Evolutionary conservation across 129 eudicot species (phyloP).

Genomic region (Escallonia rubra): DNA sequence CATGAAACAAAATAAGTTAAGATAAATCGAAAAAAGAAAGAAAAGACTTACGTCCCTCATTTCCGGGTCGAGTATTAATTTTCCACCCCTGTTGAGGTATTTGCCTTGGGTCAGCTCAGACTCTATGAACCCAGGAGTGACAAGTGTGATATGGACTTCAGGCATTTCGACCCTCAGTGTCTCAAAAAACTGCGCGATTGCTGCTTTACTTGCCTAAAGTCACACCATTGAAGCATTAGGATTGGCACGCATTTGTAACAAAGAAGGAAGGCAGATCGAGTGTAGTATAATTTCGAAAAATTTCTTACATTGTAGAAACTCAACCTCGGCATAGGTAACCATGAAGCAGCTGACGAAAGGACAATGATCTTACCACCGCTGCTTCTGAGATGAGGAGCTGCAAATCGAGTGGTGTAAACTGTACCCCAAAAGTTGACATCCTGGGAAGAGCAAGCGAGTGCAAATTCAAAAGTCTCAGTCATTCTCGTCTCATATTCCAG

Average conservation of each 20-base stretch:
- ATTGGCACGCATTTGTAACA: background rate
- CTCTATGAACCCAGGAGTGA: conserved; percentile 36
- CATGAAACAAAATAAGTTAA: background rate
- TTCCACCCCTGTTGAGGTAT: conserved; percentile 19
- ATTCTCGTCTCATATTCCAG: too few relatives aligned
- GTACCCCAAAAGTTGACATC: conserved; percentile 72
- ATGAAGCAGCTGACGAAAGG: conserved; percentile 46
- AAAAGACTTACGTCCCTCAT: background rate
- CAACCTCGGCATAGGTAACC: conserved; percentile 60
- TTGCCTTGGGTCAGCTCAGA: conserved; percentile 44
- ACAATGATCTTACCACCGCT: conserved; percentile 48
- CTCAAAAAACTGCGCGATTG: conserved; percentile 42
- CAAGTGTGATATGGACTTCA: conserved; percentile 32
- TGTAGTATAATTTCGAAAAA: too few relatives aligned
- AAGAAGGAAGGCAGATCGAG: too few relatives aligned
- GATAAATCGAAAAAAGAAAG: background rate
- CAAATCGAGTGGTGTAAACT: conserved; percentile 58
- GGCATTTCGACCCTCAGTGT: conserved; percentile 38
- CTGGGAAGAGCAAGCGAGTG: conserved; percentile 16
- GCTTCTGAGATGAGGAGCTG: conserved; percentile 50
- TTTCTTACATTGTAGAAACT: conserved; percentile 51
- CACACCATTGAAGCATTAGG: background rate
- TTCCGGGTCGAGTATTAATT: conserved; percentile 24
- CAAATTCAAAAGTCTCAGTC: too few relatives aligned
- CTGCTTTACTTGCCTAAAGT: conserved; percentile 47